A percentile compares a stretch with the other conserved stretches of the same genome.
Evolutionary conservation across 2,329 filamentous ascomycete species (phyloP).

Genomic region (Colletotrichum filicis): DNA sequence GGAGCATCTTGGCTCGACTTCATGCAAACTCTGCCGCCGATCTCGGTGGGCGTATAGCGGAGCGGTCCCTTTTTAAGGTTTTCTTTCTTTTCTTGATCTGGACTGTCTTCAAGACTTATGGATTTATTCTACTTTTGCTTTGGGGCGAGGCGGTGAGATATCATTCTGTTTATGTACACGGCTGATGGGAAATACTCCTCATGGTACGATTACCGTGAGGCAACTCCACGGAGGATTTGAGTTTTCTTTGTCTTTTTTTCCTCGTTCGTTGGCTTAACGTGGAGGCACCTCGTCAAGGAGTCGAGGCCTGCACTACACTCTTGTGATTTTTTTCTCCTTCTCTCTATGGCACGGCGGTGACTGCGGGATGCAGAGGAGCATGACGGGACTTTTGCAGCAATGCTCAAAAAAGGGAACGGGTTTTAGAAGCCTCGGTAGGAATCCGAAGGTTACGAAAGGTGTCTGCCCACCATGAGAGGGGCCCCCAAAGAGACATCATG

Average conservation of each 20-base stretch:
- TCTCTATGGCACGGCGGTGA: background rate
- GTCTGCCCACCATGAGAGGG: background rate
- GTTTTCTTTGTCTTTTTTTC: background rate
- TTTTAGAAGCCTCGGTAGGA: background rate
- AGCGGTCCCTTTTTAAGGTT: background rate
- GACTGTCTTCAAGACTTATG: background rate
- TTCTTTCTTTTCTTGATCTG: background rate
- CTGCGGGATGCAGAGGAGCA: background rate
- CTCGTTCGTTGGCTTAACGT: background rate
- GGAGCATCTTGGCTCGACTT: constrained; percentile 30
- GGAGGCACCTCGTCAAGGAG: background rate
- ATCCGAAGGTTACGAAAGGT: background rate
- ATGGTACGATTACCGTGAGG: background rate
- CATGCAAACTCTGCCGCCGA: constrained; percentile 8
- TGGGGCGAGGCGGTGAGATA: background rate
- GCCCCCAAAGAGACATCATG: background rate
- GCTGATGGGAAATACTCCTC: background rate
- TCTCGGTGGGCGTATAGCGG: constrained; percentile 28
- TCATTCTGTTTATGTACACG: constrained; percentile 20
- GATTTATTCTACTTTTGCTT: background rate
- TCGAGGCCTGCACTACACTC: background rate
- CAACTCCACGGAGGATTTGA: background rate
- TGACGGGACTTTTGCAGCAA: background rate
- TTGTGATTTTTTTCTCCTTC: background rate
- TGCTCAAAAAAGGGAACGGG: background rate